phyloP scores from a whole-genome alignment of 140 eudicot species.

The Ambrosia hybrid region DNA sequence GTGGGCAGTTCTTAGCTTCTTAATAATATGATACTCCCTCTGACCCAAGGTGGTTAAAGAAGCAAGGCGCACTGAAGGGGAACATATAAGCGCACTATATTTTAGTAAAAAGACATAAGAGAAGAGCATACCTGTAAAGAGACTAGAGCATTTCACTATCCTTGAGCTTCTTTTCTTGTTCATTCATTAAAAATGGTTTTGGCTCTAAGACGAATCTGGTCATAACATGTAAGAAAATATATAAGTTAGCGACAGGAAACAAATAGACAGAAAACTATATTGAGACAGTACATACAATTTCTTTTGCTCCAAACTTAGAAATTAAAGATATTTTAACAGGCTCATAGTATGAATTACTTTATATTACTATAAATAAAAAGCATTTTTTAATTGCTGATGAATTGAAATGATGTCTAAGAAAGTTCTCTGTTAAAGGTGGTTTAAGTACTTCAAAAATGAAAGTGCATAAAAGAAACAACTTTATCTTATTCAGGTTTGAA shows the following conservation, averaged over 20 bases:
- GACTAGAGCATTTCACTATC: constrained; percentile 82
- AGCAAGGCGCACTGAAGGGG: too few species aligned
- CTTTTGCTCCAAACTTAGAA: too few species aligned
- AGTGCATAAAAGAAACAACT: neutral
- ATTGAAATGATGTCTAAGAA: neutral
- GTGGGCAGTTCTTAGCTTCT: too few species aligned
- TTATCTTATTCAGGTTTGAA: too few species aligned
- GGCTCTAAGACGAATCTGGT: constrained; percentile 90
- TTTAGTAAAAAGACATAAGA: neutral
- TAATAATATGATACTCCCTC: too few species aligned
- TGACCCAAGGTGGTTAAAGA: too few species aligned
- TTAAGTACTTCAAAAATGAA: too few species aligned
- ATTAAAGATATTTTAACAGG: neutral
- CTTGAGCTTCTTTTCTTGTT: constrained; percentile 75
- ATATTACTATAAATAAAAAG: constrained; percentile 1
- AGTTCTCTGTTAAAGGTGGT: too few species aligned
- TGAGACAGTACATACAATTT: too few species aligned
- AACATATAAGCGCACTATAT: too few species aligned
- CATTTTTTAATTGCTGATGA: too few species aligned
- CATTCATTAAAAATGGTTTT: constrained; percentile 77
- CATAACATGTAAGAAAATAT: constrained; percentile 9
- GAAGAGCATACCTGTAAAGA: constrained; percentile 70
- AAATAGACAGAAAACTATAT: too few species aligned
- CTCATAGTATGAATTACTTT: neutral
- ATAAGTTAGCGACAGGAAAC: neutral